Base-by-base conservation (phyloP, 495 filamentous ascomycete species). In the Symbiotaphrina buchneri region DNA sequence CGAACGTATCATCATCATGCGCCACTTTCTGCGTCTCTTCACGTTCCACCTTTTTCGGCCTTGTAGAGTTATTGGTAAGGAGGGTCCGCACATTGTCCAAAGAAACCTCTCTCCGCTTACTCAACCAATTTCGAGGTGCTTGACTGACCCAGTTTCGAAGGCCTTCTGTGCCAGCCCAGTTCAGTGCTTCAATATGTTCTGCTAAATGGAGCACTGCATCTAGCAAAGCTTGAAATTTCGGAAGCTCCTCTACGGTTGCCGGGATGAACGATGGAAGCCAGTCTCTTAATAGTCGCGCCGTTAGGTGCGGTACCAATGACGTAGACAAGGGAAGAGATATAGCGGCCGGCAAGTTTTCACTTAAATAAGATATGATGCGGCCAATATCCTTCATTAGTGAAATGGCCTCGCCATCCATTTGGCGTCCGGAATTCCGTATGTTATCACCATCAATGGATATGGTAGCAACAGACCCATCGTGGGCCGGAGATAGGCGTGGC, bases 181-280 rank as follows among this genome's bases (percentile, higher is more conserved):
- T 58, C 8, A 75, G 52, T 1, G 51, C 48, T 27, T 71, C 64
- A 8, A 94, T 48, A 2, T 48, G 57, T 6, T 54, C 48, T 21
- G 69, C 72, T 39, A 94, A 79, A 5, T 58, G 44, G 21, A 58
- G 49, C 6, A 80, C 66, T 29, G 56, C 45, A 18, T 58, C 51
- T 6, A 90, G 57, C 1, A 68, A 58, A 1, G 55, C 50, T 40
- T 82, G 65, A 42, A 92, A 93, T 6, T 54, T 52, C 4, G 58
- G 51, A 41, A 94, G 63, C 10, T 70, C 72, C 16, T 59, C 54
- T 1, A 92, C 53, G 2, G 72, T 68, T 2, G 71, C 51, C 2
- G 87, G 85, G 11, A 97, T 70, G 0, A 68, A 60, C 18, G 69
- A 63, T 14, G 76, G 66, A 11, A 97, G 59, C 71, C 81, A 90